Base-by-base conservation (phyloP, 371 early-diverging fungal species). In the Thermomucor indicae-seudaticae region DNA sequence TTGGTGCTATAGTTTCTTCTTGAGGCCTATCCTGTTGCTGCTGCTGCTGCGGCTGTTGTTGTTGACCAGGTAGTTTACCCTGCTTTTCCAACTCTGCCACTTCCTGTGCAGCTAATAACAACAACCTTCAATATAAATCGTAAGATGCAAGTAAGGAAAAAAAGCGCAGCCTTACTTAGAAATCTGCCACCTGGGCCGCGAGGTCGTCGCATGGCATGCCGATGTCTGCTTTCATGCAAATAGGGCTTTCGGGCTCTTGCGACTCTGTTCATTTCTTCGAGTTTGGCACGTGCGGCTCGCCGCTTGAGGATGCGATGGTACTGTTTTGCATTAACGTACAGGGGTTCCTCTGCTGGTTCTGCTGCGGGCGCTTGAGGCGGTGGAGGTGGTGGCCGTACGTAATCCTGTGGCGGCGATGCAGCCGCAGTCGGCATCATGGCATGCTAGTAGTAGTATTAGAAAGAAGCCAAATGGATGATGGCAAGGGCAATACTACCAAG, bases 151-250 rank as follows among this genome's bases (percentile, higher is more conserved):
- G 12, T 10, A 39, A 16, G 19, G 31, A 37, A 24, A 45, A 34
- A 49, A 25, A 17, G 14, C n/a, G 25, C 24, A 25, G 4, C 54
- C 64, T 60, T 57, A 65, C 70, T 86, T 45, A 90, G 60, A 65
- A 91, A 92, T 37, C 91, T 65, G 17, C 93, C 93, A 29, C 93
- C 93, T 8, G 90, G 90, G 22, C 96, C 97, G 68, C 97, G 80
- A 43, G 93, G 88, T 47, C 97, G 70, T 55, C 92, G 83, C 92
- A 95, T 92, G 6, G 97, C 97, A 74, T 97, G 97, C 57, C 84
- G 85, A 65, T 97, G 97, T 56, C 97, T 75, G 47, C 91, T 91
- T 72, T 97, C 98, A 70, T 97, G 98, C 32, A 93, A 75, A 71
- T 95, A 97, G 35, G 85, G 81, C 70, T 85, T 84, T 41, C 80